Conservation (phyloP, 1,139 yeast species). For the Candida dubliniensis region DNA sequence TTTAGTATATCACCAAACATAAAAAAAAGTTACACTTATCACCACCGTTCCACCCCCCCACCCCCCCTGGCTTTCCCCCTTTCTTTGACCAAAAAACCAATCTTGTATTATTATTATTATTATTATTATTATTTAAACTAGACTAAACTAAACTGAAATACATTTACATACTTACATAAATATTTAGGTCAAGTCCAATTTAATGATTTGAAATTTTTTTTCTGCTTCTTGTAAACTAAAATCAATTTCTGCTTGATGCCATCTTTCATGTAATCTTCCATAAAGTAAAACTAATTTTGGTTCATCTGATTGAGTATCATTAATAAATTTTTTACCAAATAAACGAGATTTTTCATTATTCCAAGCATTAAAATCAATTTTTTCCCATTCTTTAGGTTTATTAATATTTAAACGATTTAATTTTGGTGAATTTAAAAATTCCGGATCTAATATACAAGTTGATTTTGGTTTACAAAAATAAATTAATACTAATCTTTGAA, state of each 20-base stretch:
- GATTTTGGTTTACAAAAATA: slow-evolving; percentile 34
- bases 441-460: slow-evolving; percentile 39
- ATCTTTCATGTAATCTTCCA: slow-evolving; percentile 44
- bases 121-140: too few species aligned
- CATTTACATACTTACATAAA: not conserved
- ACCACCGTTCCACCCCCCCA: too few species aligned
- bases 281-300: slow-evolving; percentile 35
- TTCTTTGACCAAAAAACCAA: too few species aligned
- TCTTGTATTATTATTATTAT: too few species aligned
- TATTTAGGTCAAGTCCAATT: slow-evolving; percentile 11
- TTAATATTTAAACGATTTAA: slow-evolving; percentile 30
- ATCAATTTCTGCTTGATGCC: slow-evolving; percentile 25
- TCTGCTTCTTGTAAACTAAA: slow-evolving; percentile 20
- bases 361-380: slow-evolving; percentile 35
- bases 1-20: not conserved
- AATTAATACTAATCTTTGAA: slow-evolving; percentile 42
- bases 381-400: slow-evolving; percentile 39
- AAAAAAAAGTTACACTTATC: too few species aligned
- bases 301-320: slow-evolving; percentile 34
- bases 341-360: slow-evolving; percentile 41
- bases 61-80: too few species aligned
- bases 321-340: slow-evolving; percentile 35
- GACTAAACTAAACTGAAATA: not conserved
- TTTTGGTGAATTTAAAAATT: slow-evolving; percentile 36
- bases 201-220: slow-evolving; percentile 18